Evolutionary conservation across 2,329 filamentous ascomycete genomes (phyloP).

Genomic region (Metarhizium rileyi): DNA sequence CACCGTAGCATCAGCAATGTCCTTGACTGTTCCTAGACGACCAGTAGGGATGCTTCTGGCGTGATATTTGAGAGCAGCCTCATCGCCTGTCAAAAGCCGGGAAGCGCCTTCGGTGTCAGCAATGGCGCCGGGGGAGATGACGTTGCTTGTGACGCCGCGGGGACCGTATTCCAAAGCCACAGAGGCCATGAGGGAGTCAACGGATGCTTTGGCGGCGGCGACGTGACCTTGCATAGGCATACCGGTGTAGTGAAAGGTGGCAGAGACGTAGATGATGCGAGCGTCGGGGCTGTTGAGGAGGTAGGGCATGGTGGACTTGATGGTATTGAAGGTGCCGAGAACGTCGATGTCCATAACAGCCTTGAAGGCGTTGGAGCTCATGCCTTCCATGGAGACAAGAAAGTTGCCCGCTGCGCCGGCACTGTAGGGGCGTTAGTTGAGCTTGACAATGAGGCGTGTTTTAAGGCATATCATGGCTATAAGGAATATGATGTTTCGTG

Average conservation of each 20-base stretch:
- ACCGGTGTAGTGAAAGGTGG: slow-evolving; percentile 84
- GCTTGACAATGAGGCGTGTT: neutral
- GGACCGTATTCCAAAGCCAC: slow-evolving; percentile 87
- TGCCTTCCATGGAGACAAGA: slow-evolving; percentile 69
- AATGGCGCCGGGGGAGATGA: slow-evolving; percentile 83
- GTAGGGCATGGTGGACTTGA: slow-evolving; percentile 83
- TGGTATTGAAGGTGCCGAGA: slow-evolving; percentile 84
- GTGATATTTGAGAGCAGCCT: slow-evolving; percentile 22
- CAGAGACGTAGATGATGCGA: slow-evolving; percentile 81
- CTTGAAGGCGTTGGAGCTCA: slow-evolving; percentile 87
- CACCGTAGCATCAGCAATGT: slow-evolving; percentile 87
- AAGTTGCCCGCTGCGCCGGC: slow-evolving; percentile 96
- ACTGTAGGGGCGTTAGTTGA: slow-evolving; percentile 32
- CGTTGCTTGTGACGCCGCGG: slow-evolving; percentile 74
- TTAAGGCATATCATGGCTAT: neutral
- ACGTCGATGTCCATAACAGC: slow-evolving; percentile 95
- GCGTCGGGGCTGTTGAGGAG: slow-evolving; percentile 67
- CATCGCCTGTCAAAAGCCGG: slow-evolving; percentile 39
- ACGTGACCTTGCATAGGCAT: slow-evolving; percentile 82
- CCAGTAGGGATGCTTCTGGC: slow-evolving; percentile 56
- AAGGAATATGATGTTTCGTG: neutral
- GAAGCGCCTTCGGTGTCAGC: slow-evolving; percentile 73
- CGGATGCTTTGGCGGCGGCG: slow-evolving; percentile 80
- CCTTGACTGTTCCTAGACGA: slow-evolving; percentile 67
- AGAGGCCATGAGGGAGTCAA: slow-evolving; percentile 74